These are phyloP conservation scores for Castanea mollissima DNA, from an alignment of 306 rosid genomes.

Conservation along the genomic window DNA sequence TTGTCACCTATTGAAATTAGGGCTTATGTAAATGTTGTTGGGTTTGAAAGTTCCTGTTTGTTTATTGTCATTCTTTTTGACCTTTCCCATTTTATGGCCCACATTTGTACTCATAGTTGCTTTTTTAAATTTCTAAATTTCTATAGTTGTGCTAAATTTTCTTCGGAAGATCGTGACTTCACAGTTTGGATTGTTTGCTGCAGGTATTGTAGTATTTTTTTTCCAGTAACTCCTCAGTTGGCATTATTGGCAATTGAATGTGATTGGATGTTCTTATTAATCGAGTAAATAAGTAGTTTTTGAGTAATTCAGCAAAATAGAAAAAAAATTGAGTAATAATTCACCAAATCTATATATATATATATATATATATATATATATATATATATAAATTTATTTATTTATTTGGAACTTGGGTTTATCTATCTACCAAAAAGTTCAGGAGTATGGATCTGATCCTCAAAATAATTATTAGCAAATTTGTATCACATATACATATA, in stretches of 20 bases:
- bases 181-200: background rate
- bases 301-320: background rate
- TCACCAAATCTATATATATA: background rate
- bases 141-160: background rate
- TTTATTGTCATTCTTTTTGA: background rate
- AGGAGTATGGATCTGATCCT: background rate
- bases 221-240: too few relatives aligned
- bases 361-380: too few relatives aligned
- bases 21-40: too few relatives aligned
- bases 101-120: background rate
- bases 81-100: conserved; percentile 5
- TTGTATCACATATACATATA: background rate
- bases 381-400: too few relatives aligned
- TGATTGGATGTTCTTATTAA: background rate
- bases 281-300: background rate
- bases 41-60: background rate
- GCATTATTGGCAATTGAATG: background rate
- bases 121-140: background rate
- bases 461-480: too few relatives aligned
- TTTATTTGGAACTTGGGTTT: too few relatives aligned
- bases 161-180: background rate
- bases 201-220: background rate
- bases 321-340: too few relatives aligned
- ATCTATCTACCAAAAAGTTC: background rate
- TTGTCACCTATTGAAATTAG: too few relatives aligned